Conservation (phyloP, 2,329 filamentous ascomycete species). For the Ascocoryne sarcoides region DNA sequence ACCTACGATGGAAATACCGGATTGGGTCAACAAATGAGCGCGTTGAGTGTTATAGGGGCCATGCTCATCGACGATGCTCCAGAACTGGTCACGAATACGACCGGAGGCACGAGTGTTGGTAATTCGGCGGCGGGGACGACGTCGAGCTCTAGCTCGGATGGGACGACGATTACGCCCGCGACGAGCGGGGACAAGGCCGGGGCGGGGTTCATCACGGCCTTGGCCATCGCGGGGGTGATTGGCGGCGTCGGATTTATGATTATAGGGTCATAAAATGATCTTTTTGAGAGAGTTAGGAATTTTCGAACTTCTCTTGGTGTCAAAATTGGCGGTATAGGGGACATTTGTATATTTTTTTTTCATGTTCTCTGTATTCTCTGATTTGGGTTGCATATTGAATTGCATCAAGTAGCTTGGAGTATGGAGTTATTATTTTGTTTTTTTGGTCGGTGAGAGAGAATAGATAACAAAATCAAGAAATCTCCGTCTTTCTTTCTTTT, state of each 20-base stretch:
- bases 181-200: constrained; percentile 33
- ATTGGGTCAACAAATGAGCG: constrained; percentile 64
- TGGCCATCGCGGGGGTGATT: constrained; percentile 14
- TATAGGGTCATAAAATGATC: not conserved
- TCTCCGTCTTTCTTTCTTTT: too few species aligned
- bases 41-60: constrained; percentile 49
- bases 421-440: too few species aligned
- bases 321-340: too few species aligned
- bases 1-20: constrained; percentile 46
- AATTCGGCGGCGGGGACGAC: constrained; percentile 17
- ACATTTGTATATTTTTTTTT: too few species aligned
- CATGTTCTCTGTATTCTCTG: too few species aligned
- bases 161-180: constrained; percentile 15
- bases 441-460: too few species aligned
- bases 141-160: constrained; percentile 3
- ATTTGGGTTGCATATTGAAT: too few species aligned
- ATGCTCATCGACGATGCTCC: constrained; percentile 30
- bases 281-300: not conserved
- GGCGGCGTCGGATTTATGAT: constrained; percentile 10
- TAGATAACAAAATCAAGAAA: too few species aligned
- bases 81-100: constrained; percentile 22
- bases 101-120: constrained; percentile 32
- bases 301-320: too few species aligned
- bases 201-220: constrained; percentile 33
- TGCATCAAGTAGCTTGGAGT: too few species aligned